Evolutionary conservation across 2,329 filamentous ascomycete species (phyloP).

Genomic region (Trichoderma pleuroti): DNA sequence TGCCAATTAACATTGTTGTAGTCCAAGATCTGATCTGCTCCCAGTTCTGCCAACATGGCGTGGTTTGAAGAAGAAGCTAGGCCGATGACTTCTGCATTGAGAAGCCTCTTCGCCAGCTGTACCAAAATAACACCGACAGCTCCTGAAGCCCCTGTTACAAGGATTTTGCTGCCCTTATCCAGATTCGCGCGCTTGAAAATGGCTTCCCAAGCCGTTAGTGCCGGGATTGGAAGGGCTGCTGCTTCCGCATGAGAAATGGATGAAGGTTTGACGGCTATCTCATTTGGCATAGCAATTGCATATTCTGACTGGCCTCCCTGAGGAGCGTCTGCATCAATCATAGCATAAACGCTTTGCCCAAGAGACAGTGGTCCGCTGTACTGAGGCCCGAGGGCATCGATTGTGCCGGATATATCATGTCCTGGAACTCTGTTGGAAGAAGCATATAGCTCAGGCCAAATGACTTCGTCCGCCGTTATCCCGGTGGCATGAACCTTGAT

Average conservation of each 20-base stretch:
- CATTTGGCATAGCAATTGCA: conserved; percentile 18
- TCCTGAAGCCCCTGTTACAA: conserved; percentile 31
- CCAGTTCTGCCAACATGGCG: background rate
- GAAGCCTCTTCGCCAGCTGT: conserved; percentile 27
- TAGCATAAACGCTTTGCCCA: conserved; percentile 27
- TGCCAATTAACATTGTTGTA: background rate
- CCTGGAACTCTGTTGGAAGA: conserved; percentile 31
- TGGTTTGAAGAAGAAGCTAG: background rate
- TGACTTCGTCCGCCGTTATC: conserved; percentile 34
- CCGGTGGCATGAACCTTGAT: conserved; percentile 32
- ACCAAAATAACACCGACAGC: conserved; percentile 30
- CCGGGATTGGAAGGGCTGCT: conserved; percentile 31
- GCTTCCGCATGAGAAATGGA: conserved; percentile 26
- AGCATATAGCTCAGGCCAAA: conserved; percentile 33
- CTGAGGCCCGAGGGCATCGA: conserved; percentile 26
- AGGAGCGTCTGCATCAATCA: conserved; percentile 23
- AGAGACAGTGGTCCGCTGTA: conserved; percentile 22
- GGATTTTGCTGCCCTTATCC: conserved; percentile 18
- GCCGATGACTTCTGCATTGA: conserved; percentile 26
- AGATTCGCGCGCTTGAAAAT: conserved; percentile 24
- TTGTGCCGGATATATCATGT: conserved; percentile 34
- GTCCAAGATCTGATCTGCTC: background rate
- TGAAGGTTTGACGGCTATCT: conserved; percentile 23
- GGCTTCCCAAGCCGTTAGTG: conserved; percentile 30
- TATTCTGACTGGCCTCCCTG: conserved; percentile 27